Evolutionary conservation across 1,139 yeast species (phyloP).

Genomic region (Geotrichum bryndzae): DNA sequence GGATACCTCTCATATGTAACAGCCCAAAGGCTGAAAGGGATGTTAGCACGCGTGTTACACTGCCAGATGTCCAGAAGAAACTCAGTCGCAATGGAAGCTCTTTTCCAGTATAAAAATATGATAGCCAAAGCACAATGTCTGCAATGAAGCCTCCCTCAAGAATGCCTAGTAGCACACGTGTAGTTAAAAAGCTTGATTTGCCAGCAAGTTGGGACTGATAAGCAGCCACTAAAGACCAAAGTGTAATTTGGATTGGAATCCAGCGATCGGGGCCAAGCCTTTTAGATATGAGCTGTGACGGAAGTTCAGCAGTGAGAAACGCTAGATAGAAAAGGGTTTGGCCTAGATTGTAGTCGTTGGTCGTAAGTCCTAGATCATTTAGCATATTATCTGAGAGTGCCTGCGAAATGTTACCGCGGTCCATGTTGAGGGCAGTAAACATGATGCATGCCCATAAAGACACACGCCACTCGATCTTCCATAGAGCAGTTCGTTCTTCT

Average conservation of each 20-base stretch:
- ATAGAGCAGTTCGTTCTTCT: slow-evolving; percentile 41
- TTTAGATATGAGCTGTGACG: slow-evolving; percentile 49
- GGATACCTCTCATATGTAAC: slow-evolving; percentile 39
- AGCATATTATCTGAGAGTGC: slow-evolving; percentile 48
- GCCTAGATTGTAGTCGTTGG: slow-evolving; percentile 47
- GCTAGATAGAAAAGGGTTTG: slow-evolving; percentile 41
- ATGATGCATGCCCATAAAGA: slow-evolving; percentile 43
- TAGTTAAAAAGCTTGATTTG: slow-evolving; percentile 37
- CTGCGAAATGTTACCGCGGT: slow-evolving; percentile 46
- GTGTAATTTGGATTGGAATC: slow-evolving; percentile 46
- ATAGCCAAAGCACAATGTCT: slow-evolving; percentile 46
- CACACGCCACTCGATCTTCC: slow-evolving; percentile 42
- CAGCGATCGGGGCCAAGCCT: slow-evolving; percentile 49
- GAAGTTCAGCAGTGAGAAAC: slow-evolving; percentile 47
- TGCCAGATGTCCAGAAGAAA: slow-evolving; percentile 40
- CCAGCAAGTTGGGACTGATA: slow-evolving; percentile 40
- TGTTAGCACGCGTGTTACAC: slow-evolving; percentile 28
- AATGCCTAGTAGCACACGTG: slow-evolving; percentile 43
- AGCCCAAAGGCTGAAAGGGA: slow-evolving; percentile 44
- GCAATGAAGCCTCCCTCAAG: slow-evolving; percentile 54
- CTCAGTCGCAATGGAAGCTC: slow-evolving; percentile 47
- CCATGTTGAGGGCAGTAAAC: slow-evolving; percentile 48
- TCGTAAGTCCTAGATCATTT: slow-evolving; percentile 41
- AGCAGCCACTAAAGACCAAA: slow-evolving; percentile 48
- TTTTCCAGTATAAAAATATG: slow-evolving; percentile 46